Base-by-base conservation (phyloP, 805 yeast species). In the Saturnispora serradocipensis region DNA sequence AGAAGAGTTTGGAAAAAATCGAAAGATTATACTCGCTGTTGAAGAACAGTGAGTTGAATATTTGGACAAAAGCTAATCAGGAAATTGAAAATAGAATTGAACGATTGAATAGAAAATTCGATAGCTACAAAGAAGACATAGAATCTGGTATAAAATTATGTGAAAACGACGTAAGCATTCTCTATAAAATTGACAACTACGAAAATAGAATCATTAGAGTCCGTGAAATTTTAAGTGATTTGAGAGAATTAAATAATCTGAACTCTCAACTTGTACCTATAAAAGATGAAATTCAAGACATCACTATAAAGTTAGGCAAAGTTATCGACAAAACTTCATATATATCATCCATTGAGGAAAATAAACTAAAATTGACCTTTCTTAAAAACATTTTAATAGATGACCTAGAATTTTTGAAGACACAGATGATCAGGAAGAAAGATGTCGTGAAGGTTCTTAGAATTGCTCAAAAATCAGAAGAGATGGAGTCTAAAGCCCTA, bases 181-280 rank as follows among this genome's bases (percentile, higher is more conserved):
- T 67, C 43, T 65, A 52, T 34, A 53, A 50, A 42, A 34, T 50
- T 39, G 45, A 22, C 25, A 32, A 50, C 27, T 40, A 45, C 34
- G 48, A 53, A 46, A 22, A 51, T 46, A 28, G 49, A 13, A 62
- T 59, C 32, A 64, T 59, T 13, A 24, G 47, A 35, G 62, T 74
- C 11, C 64, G 70, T 2, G 56, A 58, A 15, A 56, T 72, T 18
- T 56, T 68, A 43, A 68, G 63, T n/a, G 67, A 67, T 46, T 56
- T 75, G 32, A 60, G 60, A 43, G 69, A 72, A 1, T 53, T 74
- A 67, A 63, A 18, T 48, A 54, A 18, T 52, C 67, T 53, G 57
- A 69, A 18, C 54, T 45, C 9, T 25, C 54, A 60, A 16, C 59
- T 73, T 49, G 57, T 25, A 15, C 24, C 32, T 3, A n/a, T 54